These are phyloP conservation scores for Saccharomycopsis malanga DNA, from an alignment of 805 yeast genomes.

Conservation along the genomic window DNA sequence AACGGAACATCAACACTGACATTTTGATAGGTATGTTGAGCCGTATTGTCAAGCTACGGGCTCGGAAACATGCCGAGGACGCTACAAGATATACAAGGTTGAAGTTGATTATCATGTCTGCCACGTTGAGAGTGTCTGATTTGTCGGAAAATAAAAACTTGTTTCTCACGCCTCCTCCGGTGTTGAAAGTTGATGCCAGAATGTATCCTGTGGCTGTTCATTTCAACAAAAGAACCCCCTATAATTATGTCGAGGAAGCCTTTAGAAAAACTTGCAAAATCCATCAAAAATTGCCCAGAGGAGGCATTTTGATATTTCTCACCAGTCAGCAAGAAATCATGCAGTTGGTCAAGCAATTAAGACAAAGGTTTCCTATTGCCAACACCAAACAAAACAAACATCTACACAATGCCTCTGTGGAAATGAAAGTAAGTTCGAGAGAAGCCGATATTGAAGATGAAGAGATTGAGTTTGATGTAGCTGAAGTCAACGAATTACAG, in stretches of 20 bases:
- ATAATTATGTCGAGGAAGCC: slow-evolving; percentile 80
- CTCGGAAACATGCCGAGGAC: slow-evolving; percentile 41
- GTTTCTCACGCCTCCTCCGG: slow-evolving; percentile 74
- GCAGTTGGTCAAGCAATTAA: slow-evolving; percentile 60
- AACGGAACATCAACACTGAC: slow-evolving; percentile 92
- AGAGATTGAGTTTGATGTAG: slow-evolving; percentile 62
- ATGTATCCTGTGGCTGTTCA: slow-evolving; percentile 92
- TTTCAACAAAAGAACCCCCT: slow-evolving; percentile 73
- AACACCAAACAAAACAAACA: slow-evolving; percentile 23
- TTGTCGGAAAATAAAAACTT: slow-evolving; percentile 74
- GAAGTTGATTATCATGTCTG: slow-evolving; percentile 91
- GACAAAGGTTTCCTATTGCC: slow-evolving; percentile 54
- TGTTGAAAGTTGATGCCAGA: slow-evolving; percentile 83
- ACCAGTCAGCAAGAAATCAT: slow-evolving; percentile 94
- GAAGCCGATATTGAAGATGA: slow-evolving; percentile 77
- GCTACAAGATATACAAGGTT: slow-evolving; percentile 50
- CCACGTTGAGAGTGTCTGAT: slow-evolving; percentile 89
- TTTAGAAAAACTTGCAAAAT: slow-evolving; percentile 79
- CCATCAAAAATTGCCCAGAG: slow-evolving; percentile 81
- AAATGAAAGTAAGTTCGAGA: slow-evolving; percentile 38
- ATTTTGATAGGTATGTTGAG: slow-evolving; percentile 92
- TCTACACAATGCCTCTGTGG: slow-evolving; percentile 26
- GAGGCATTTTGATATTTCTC: slow-evolving; percentile 84
- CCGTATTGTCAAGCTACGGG: slow-evolving; percentile 70
- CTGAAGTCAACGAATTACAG: slow-evolving; percentile 15